Evolutionary conservation across 1,284 basidiomycete species (phyloP), one percentile per base, ranked within the genome.

Genomic region (Cutaneotrichosporon daszewskae): DNA sequence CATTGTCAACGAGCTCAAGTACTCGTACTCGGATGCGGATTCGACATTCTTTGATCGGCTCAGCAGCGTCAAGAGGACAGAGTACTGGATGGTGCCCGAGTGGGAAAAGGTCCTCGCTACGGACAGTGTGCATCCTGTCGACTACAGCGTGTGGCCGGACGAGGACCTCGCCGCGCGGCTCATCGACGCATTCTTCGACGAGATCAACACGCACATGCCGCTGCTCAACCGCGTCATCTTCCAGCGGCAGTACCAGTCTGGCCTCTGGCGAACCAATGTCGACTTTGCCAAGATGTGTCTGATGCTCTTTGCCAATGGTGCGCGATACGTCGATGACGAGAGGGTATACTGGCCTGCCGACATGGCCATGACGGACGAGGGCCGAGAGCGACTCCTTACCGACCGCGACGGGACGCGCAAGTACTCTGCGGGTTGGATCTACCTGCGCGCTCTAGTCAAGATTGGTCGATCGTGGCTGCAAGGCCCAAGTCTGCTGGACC

Each of bases 161-260:
- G 60, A 68, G 17, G 82, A 86, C 46, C 73, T 92, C 8, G 75
- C 82, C 12, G 53, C 60, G 2, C 58, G 58, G 1, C 77, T 94
- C 22, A 74, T 89, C 51, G 77, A 83, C 19, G 71, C 79, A 8
- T 91, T 83, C 62, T 92, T 91, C 59, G 53, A 57, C 1, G 61
- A 79, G 36, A 64, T 79, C 53, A 86, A 89, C 60, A 57, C 68
- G 3, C 76, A 80, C 53, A 68, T 79, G 23, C 85, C 87, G 4
- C 72, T 91, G n/a, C 71, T 94, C 3, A 88, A 92, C 61, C 79
- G 80, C 0, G 80, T 80, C 2, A 81, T 80, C 19, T 89, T 92
- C 54, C 78, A 85, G 48, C 68, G 71, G n/a, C 72, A 76, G 32
- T 68, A 85, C 32, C 65, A 66, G n/a, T 75, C 79, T 8, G 76